These are phyloP conservation scores for Neopestalotiopsis sp. DNA, from an alignment of 2,329 filamentous ascomycete species.

Conservation along the genomic window DNA sequence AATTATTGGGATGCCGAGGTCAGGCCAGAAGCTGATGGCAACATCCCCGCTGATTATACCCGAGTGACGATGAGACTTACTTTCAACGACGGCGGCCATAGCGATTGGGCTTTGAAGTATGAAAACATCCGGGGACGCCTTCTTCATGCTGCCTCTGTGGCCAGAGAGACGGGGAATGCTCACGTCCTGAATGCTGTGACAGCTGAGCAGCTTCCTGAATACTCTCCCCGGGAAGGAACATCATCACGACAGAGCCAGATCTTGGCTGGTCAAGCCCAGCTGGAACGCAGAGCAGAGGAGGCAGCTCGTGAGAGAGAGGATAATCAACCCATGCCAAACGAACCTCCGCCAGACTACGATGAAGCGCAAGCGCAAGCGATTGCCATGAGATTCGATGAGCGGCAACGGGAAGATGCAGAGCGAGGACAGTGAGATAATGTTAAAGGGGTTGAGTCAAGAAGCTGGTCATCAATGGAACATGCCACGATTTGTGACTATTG, in stretches of 20 bases:
- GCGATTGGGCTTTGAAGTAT: conserved; percentile 84
- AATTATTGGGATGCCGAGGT: conserved; percentile 87
- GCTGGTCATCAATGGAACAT: neutral
- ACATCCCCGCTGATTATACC: conserved; percentile 75
- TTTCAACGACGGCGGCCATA: conserved; percentile 95
- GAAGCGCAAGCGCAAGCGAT: conserved; percentile 81
- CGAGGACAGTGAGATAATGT: conserved; percentile 45
- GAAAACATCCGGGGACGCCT: conserved; percentile 85
- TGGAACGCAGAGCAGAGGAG: conserved; percentile 31
- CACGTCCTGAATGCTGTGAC: conserved; percentile 64
- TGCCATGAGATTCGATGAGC: conserved; percentile 67
- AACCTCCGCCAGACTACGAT: conserved; percentile 90
- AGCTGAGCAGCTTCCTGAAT: conserved; percentile 86
- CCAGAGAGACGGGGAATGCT: conserved; percentile 68
- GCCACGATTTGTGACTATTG: neutral
- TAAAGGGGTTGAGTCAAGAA: neutral
- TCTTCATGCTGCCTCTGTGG: conserved; percentile 79
- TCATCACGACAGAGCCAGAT: conserved; percentile 24
- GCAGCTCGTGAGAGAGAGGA: conserved; percentile 32
- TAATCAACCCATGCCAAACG: conserved; percentile 58
- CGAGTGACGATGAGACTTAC: conserved; percentile 83
- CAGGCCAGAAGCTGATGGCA: conserved; percentile 81
- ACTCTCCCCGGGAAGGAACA: conserved; percentile 65
- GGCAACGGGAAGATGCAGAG: conserved; percentile 76
- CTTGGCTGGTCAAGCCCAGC: conserved; percentile 29